Base-by-base conservation (phyloP, 164 flowering plant genomes). In the Vitis riparia region DNA sequence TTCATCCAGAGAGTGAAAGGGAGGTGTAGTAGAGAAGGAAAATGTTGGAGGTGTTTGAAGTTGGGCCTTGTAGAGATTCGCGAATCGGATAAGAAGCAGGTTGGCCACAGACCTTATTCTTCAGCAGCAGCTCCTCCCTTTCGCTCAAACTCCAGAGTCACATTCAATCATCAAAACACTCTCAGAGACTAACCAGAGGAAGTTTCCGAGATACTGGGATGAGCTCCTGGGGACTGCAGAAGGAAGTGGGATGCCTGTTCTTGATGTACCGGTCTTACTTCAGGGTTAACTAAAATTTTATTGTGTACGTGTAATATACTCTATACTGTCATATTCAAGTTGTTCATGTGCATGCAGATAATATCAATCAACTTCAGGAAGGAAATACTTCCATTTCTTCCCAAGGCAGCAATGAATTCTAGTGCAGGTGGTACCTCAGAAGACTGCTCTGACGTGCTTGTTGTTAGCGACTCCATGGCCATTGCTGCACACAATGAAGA, bases 401-500 rank as follows among this genome's bases (percentile, higher is more conserved):
- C 88, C 6, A 83, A 83, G 68, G 57, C 63, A 12, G 78, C 6
- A 51, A 49, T 15, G 17, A 14, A 47, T 14, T 9, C 70, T 1
- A 48, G 48, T 15, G 62, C 63, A 9, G 70, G 58, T 13, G 89
- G 83, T 11, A 57, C 70, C 8, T 11, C 73, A 52, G 89, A 86
- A 63, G 95, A 92, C 62, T 91, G 94, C 65, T 89, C 94, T 12
- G 92, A 88, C 82, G 77, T 93, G 68, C 88, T 91, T 48, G 83
- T 92, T 37, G 89, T 86, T 13, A 77, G 75, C 55, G 86, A 85
- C 11, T 76, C 83, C 16, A 83, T 91, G 91, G 93, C 93, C 58
- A 63, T 89, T 23, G 98, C 83, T 67, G 94, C 88, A 44, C 98
- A 92, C 71, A 89, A 92, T 57, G 98, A 92, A 77, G 98, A 92